Percentiles rank a stretch among this genome's conserved stretches.
phyloP scores from a whole-genome alignment of 2,329 filamentous ascomycete genomes.

The Alternaria sp. region DNA sequence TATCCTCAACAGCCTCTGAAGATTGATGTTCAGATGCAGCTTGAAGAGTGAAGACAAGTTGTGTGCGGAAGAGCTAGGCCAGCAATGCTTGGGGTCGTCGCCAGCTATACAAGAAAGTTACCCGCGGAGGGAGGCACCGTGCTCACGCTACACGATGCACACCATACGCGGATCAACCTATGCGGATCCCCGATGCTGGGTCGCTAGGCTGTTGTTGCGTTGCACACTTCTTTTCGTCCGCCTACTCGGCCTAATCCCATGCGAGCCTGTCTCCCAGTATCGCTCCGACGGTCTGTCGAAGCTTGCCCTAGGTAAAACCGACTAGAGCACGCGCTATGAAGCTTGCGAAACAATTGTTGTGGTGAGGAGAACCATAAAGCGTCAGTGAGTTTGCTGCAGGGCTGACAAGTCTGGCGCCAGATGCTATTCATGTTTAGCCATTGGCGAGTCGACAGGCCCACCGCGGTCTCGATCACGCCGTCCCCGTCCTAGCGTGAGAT shows the following conservation, averaged over 20 bases:
- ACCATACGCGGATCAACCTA: neutral
- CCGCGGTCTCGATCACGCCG: slow-evolving; percentile 16
- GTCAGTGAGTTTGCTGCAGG: neutral
- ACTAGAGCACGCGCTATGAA: neutral
- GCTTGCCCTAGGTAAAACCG: neutral
- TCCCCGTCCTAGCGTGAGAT: slow-evolving; percentile 14
- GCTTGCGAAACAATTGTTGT: neutral
- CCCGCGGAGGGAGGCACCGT: slow-evolving; percentile 13
- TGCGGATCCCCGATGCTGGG: neutral
- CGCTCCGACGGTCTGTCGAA: neutral
- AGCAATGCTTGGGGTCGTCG: slow-evolving; percentile 1
- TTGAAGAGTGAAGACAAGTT: neutral
- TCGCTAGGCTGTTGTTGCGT: slow-evolving; percentile 1
- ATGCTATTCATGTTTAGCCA: slow-evolving; percentile 4
- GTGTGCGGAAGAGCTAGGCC: neutral
- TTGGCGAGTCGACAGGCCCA: slow-evolving; percentile 1
- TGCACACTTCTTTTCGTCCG: neutral
- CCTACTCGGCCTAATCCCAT: neutral
- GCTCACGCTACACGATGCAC: slow-evolving; percentile 3
- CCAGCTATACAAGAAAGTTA: slow-evolving; percentile 15
- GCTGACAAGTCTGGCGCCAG: neutral
- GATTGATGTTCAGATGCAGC: neutral
- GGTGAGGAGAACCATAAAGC: neutral
- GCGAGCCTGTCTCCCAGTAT: neutral
- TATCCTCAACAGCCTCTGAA: neutral